A percentile compares a stretch with the other conserved stretches of the same genome.
Conservation (phyloP, 73 alveolate species). For the Breviolum minutum region DNA sequence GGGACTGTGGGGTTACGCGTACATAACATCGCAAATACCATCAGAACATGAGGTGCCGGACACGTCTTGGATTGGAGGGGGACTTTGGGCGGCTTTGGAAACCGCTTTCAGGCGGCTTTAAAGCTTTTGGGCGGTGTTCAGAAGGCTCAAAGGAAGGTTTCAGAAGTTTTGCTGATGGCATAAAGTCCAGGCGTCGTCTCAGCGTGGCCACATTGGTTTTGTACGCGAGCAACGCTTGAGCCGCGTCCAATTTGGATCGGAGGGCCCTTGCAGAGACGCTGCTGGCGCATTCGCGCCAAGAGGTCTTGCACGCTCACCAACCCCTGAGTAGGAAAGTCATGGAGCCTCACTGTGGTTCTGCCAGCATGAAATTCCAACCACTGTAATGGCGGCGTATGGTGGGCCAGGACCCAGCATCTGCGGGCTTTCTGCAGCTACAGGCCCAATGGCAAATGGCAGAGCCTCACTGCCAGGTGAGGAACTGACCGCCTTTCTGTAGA, state of each 20-base stretch:
- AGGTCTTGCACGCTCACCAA: not conserved
- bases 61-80: too few relatives aligned
- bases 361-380: not conserved
- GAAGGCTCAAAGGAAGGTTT: too few relatives aligned
- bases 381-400: not conserved
- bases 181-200: not conserved
- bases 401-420: not conserved
- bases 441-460: not conserved
- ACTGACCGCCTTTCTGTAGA: not conserved
- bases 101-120: too few relatives aligned
- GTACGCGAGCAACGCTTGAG: not conserved
- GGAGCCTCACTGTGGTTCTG: not conserved
- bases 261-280: not conserved
- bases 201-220: not conserved
- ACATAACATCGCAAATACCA: too few relatives aligned
- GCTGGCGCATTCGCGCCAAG: constrained; percentile 2
- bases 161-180: not conserved
- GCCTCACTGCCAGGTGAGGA: not conserved
- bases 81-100: too few relatives aligned
- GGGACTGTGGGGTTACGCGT: too few relatives aligned
- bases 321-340: not conserved
- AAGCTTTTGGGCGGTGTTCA: too few relatives aligned
- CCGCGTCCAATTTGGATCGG: not conserved
- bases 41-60: too few relatives aligned
- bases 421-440: not conserved